Conservation (phyloP, 176 grass and related monocot species). For the Carex scoparia region DNA sequence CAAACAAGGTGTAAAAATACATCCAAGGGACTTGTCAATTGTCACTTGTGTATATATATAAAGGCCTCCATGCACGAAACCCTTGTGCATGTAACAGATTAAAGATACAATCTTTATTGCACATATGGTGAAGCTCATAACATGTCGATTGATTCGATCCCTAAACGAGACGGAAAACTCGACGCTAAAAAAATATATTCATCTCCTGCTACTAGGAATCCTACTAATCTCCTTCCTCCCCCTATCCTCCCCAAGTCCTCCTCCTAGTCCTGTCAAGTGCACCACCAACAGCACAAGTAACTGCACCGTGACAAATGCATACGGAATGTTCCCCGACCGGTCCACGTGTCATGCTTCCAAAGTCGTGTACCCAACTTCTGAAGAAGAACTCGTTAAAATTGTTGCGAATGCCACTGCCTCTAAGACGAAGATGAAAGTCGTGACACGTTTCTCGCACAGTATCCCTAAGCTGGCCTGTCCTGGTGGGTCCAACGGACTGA, state of each 20-base stretch:
- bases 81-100: no score
- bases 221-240: neutral
- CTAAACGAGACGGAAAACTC: neutral
- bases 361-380: conserved; percentile 39
- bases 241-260: conserved; percentile 14
- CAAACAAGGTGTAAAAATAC: no score
- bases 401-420: conserved; percentile 32
- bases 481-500: conserved; percentile 28
- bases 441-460: conserved; percentile 47
- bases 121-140: no score
- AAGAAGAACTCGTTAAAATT: conserved; percentile 31
- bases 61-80: no score
- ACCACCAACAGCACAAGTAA: neutral
- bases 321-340: conserved; percentile 55
- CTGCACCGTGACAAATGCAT: conserved; percentile 60
- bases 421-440: conserved; percentile 40
- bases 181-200: neutral
- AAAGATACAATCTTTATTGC: no score
- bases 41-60: no score
- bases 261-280: conserved; percentile 29
- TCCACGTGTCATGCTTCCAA: conserved; percentile 35
- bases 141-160: neutral
- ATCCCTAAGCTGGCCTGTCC: conserved; percentile 58
- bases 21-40: no score
- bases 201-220: neutral